Base-by-base conservation (phyloP, 83 land plant species). In the Diphasiastrum complanatum region DNA sequence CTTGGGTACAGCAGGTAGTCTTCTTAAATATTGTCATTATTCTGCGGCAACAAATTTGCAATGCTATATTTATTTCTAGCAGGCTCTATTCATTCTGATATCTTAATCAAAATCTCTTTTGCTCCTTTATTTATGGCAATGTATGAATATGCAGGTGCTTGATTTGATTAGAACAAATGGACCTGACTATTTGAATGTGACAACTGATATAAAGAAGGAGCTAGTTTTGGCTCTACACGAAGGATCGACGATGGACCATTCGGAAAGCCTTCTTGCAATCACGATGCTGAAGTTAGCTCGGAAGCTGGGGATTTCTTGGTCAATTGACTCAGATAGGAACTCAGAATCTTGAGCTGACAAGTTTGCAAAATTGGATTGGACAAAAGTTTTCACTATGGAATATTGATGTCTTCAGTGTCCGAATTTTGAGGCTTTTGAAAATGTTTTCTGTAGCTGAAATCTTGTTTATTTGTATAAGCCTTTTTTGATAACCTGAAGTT, bases 1-100 rank as follows among this genome's bases (percentile, higher is more conserved):
- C 77, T 32, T 95, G 99, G 99, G 60, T 82, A 47, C 92, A 89
- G 51, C 99, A 89, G 99, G 99, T 89, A 77, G 36, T 59, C 16
- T 8, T 47, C 22, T 23, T 53, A 4, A 26, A 51, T 31, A 24
- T 43, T 25, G 11, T 25, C 0, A 22, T 1, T 4, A 30, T 10
- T 23, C 37, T 19, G 29, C 25, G 32, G 10, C 12, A 2, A 19
- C 25, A 24, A 14, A 16, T 22, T 36, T 16, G 6, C 51, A 11
- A 23, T 34, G 1, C 55, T 52, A 20, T 65, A 31, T 26, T 11
- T 16, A 0, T 8, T 6, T 33, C 27, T 10, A 4, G 3, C 45
- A 28, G 34, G 3, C 2, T 11, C 30, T 24, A 4, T 57, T 19
- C 49, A 19, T 1, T n/a, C 11, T 16, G 36, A 32, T 5, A 27